These are phyloP conservation scores for Prunus dulcis DNA, from an alignment of 306 rosid genomes.

Conservation along the genomic window DNA sequence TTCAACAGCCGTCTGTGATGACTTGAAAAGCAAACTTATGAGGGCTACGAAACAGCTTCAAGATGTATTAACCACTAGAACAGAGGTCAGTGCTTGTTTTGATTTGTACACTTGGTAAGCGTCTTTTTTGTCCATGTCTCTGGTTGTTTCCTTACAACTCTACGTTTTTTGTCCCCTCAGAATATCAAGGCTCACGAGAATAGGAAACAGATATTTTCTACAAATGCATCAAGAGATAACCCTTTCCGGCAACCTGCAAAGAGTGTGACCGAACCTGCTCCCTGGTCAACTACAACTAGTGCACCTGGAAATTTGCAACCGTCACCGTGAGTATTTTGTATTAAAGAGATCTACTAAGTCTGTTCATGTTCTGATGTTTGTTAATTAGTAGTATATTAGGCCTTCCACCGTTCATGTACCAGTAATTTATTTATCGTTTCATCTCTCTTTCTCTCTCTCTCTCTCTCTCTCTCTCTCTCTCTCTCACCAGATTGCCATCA, in stretches of 20 bases:
- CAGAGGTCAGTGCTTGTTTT: conserved; percentile 52
- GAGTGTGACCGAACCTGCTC: conserved; percentile 67
- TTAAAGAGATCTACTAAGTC: neutral
- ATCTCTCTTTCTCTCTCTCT: conserved; percentile 13
- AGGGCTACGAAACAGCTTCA: conserved; percentile 81
- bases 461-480: conserved; percentile 12
- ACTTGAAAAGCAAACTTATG: conserved; percentile 80
- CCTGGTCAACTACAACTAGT: conserved; percentile 69
- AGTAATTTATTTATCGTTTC: conserved; percentile 12
- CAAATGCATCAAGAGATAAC: conserved; percentile 58
- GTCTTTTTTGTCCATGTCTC: neutral
- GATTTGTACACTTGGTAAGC: neutral
- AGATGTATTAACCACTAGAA: conserved; percentile 77
- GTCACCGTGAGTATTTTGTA: conserved; percentile 46
- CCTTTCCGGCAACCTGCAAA: conserved; percentile 66
- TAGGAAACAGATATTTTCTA: conserved; percentile 81
- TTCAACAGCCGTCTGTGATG: conserved; percentile 85
- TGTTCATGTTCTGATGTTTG: neutral
- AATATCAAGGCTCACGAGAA: conserved; percentile 92
- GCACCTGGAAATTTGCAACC: conserved; percentile 42
- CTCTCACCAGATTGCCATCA: conserved; percentile 49
- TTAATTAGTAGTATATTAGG: neutral
- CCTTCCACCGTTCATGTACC: conserved; percentile 18
- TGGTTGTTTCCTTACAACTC: neutral
- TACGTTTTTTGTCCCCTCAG: conserved; percentile 32